Percentiles rank a stretch among this genome's conserved stretches.
Evolutionary conservation across 805 yeast genomes (phyloP).

Genomic region (Starmerella bombi): DNA sequence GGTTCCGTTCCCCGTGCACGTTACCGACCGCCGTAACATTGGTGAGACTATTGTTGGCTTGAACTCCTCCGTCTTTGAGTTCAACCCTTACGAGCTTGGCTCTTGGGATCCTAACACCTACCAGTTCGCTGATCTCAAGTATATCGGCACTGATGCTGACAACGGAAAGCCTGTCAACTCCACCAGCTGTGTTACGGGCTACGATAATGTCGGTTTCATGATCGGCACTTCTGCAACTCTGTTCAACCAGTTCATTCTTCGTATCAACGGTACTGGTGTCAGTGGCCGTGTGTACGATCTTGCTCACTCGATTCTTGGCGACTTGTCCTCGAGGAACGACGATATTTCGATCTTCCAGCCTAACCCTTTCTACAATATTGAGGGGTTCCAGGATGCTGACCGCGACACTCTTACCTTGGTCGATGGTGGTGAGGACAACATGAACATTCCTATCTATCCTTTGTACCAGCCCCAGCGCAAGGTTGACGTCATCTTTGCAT

Average conservation of each 20-base stretch:
- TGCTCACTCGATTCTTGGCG: slow-evolving; percentile 33
- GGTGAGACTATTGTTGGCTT: slow-evolving; percentile 37
- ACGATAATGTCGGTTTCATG: slow-evolving; percentile 64
- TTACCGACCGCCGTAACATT: slow-evolving; percentile 31
- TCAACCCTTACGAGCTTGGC: slow-evolving; percentile 50
- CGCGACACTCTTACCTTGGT: slow-evolving; percentile 39
- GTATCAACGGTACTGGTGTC: slow-evolving; percentile 41
- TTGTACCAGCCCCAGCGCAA: slow-evolving; percentile 47
- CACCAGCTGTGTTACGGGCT: slow-evolving; percentile 44
- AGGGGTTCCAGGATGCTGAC: slow-evolving; percentile 10
- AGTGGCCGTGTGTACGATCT: slow-evolving; percentile 37
- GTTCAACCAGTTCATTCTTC: slow-evolving; percentile 32
- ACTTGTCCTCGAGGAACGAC: slow-evolving; percentile 26
- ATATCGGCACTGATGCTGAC: slow-evolving; percentile 47
- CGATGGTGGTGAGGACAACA: slow-evolving; percentile 72
- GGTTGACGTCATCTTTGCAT: slow-evolving; percentile 51
- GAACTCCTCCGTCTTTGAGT: slow-evolving; percentile 44
- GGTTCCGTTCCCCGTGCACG: slow-evolving; percentile 54
- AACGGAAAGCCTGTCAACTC: slow-evolving; percentile 40
- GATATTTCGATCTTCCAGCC: slow-evolving; percentile 59
- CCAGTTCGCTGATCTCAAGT: slow-evolving; percentile 50
- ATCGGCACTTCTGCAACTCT: slow-evolving; percentile 47
- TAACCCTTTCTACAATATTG: slow-evolving; percentile 45
- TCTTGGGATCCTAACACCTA: slow-evolving; percentile 63
- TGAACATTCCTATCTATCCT: slow-evolving; percentile 57